Conservation (phyloP, 495 filamentous ascomycete genomes). For the Hypomontagnella submonticulosa region DNA sequence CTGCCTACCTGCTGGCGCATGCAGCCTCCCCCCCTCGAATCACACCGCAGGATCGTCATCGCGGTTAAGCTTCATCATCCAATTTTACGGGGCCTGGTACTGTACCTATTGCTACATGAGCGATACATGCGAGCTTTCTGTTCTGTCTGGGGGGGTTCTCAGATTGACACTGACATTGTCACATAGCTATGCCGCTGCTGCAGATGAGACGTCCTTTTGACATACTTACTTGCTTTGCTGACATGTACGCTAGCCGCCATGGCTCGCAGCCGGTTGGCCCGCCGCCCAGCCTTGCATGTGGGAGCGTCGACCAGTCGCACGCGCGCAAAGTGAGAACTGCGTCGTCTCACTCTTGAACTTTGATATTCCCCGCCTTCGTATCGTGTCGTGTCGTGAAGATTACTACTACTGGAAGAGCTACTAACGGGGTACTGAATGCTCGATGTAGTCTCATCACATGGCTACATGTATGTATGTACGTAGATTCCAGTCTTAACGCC, state of each 20-base stretch:
- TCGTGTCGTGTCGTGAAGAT: too few relatives aligned
- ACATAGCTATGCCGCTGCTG: too few relatives aligned
- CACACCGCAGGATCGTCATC: slow-evolving; percentile 25
- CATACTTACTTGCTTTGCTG: too few relatives aligned
- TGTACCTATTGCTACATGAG: slow-evolving; percentile 1
- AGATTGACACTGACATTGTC: too few relatives aligned
- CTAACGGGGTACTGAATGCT: too few relatives aligned
- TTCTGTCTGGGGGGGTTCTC: background rate
- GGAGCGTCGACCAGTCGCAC: background rate
- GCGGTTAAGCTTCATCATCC: background rate
- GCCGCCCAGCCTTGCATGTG: slow-evolving; percentile 4
- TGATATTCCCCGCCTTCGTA: too few relatives aligned
- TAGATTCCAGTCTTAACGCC: too few relatives aligned
- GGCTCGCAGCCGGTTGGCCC: background rate
- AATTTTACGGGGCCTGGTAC: slow-evolving; percentile 3
- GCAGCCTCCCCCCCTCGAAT: slow-evolving; percentile 26
- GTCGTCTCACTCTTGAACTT: background rate
- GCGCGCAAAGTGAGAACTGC: background rate
- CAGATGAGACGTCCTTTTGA: too few relatives aligned
- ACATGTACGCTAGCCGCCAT: too few relatives aligned
- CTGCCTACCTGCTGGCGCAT: slow-evolving; percentile 6
- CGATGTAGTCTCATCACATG: too few relatives aligned
- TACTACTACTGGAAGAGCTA: too few relatives aligned
- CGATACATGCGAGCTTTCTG: slow-evolving; percentile 1
- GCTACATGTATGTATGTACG: too few relatives aligned